Evolutionary conservation across 129 eudicot genomes (phyloP), one percentile per base, ranked within the genome.

Genomic region (Silybum marianum): DNA sequence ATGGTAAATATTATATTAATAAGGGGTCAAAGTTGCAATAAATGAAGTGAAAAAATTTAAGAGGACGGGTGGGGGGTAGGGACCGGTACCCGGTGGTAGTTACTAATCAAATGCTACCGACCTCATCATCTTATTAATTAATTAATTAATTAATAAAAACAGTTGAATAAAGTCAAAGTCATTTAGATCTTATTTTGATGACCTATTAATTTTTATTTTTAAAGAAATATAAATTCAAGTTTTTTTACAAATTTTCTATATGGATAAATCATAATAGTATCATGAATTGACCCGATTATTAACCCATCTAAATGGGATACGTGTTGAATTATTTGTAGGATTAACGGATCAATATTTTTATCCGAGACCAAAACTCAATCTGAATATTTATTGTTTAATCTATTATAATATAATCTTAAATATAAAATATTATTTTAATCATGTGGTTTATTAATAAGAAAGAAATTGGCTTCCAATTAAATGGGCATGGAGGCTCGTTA

Each of bases 21-120:
- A 65, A 78, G 51, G 18, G 72, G 46, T 63, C 74, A 74, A 73
- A 19, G 14, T 26, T 81, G 84, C 44, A 81, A 73, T 74, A 73
- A 81, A 81, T 74, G 79, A 81, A 30, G 39, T 28, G 74, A 40
- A 23, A n/a, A 25, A 26, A 25, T 72, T 60, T 73, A 23, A 36
- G 73, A 12, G 74, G 34, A 30, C 36, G 68, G 74, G 36, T 65
- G 69, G 70, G 22, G 25, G 72, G 66, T 19, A 40, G 22, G 22
- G 42, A 58, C 74, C 24, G 74, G 51, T 39, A 21, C 40, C 73
- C 42, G 84, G 80, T 65, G 74, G 74, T 73, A 48, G 73, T 73
- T 63, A 42, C 21, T 38, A 34, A 22, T 16, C 48, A 71, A 30
- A 71, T 71, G 74, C 48, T 71, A 48, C 70, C 73, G 16, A 81